These are phyloP conservation scores for Tricholoma flavovirens DNA, from an alignment of 768 basidiomycete species.

Conservation along the genomic window DNA sequence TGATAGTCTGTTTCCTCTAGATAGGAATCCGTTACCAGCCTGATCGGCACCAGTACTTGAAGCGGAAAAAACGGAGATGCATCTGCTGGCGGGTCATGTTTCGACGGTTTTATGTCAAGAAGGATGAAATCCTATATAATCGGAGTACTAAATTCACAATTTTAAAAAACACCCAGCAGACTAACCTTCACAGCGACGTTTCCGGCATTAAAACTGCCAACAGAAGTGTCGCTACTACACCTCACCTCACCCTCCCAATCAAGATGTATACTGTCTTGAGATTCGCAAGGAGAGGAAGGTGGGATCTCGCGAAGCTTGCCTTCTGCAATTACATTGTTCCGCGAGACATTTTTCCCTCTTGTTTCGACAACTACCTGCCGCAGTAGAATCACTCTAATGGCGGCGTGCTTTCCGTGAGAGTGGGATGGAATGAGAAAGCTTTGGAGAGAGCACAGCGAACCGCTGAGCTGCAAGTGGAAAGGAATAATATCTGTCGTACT, in stretches of 20 bases:
- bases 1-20: background rate
- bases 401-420: background rate
- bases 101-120: conserved; percentile 36
- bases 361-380: conserved; percentile 42
- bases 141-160: background rate
- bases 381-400: conserved; percentile 45
- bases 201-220: conserved; percentile 42
- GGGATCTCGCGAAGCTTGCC: conserved; percentile 43
- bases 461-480: conserved; percentile 59
- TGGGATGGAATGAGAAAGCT: conserved; percentile 33
- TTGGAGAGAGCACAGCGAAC: conserved; percentile 36
- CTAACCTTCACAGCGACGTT: conserved; percentile 39
- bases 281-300: conserved; percentile 21
- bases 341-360: conserved; percentile 30
- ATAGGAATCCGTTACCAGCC: conserved; percentile 1
- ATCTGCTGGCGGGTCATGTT: conserved; percentile 10
- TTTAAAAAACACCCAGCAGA: background rate
- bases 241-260: conserved; percentile 59
- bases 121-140: conserved; percentile 50
- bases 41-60: background rate
- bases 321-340: conserved; percentile 40
- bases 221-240: conserved; percentile 30
- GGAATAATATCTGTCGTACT: conserved; percentile 52
- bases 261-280: conserved; percentile 28
- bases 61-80: background rate